These are phyloP conservation scores for Wickerhamomyces chambardii DNA, from an alignment of 805 yeast genomes.

Conservation along the genomic window DNA sequence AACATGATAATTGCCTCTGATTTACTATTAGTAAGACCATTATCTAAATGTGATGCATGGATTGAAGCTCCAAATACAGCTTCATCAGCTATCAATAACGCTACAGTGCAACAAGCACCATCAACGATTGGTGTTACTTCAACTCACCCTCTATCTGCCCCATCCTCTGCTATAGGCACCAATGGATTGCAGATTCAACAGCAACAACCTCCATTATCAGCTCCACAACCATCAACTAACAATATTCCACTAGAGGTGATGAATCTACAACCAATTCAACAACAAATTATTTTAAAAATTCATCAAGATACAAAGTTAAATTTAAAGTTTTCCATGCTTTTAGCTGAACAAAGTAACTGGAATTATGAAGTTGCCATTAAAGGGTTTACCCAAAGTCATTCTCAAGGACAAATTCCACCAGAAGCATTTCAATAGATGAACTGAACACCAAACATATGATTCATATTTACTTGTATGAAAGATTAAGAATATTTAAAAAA, in stretches of 20 bases:
- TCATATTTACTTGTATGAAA: no score
- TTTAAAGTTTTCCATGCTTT: conserved; percentile 71
- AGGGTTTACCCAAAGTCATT: conserved; percentile 58
- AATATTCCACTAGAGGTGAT: conserved; percentile 13
- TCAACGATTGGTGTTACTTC: no score
- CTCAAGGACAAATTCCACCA: conserved; percentile 18
- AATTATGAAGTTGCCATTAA: conserved; percentile 59
- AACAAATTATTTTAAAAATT: conserved; percentile 54
- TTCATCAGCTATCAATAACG: conserved; percentile 5
- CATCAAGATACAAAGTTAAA: conserved; percentile 68
- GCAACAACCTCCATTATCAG: conserved; percentile 4
- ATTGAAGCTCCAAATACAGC: conserved; percentile 7
- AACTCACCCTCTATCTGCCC: conserved; percentile 1
- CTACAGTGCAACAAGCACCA: no score
- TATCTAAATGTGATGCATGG: conserved; percentile 53
- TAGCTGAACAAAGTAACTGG: conserved; percentile 86
- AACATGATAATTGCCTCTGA: conserved; percentile 84
- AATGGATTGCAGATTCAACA: background rate
- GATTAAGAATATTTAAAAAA: no score
- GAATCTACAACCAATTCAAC: conserved; percentile 57
- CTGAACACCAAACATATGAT: no score
- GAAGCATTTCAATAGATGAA: conserved; percentile 13
- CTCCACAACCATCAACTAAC: conserved; percentile 6
- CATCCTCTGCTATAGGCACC: no score
- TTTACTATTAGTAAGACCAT: conserved; percentile 57